phyloP scores from a whole-genome alignment of 1,284 basidiomycete genomes.

The Rhodotorula sp. region DNA sequence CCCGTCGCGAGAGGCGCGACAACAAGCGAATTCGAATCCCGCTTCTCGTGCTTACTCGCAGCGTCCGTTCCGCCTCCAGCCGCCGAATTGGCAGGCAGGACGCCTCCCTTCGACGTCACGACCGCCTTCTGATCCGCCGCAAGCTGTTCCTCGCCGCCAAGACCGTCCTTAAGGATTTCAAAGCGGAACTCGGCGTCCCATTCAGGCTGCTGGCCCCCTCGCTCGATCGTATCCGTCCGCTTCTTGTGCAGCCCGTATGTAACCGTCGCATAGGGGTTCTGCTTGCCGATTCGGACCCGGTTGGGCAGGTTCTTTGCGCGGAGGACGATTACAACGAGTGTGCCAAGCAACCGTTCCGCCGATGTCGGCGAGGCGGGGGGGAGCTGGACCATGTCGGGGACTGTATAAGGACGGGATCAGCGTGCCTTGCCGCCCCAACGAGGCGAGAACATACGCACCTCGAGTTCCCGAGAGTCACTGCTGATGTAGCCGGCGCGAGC shows the following conservation, averaged over 20 bases:
- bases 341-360: conserved; percentile 62
- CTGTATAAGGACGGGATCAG: neutral
- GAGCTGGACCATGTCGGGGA: neutral
- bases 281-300: conserved; percentile 92
- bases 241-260: conserved; percentile 74
- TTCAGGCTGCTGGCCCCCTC: conserved; percentile 94
- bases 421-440: neutral
- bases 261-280: conserved; percentile 90
- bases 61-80: conserved; percentile 8
- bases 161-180: conserved; percentile 71
- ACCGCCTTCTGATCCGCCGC: conserved; percentile 53
- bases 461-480: too few species aligned
- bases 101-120: conserved; percentile 55
- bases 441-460: too few species aligned
- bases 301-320: conserved; percentile 67
- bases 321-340: conserved; percentile 82
- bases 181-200: conserved; percentile 99
- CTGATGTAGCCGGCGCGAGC: too few species aligned
- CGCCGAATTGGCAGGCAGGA: conserved; percentile 42
- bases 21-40: conserved; percentile 53
- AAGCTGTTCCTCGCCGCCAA: conserved; percentile 61
- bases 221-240: conserved; percentile 84
- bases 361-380: conserved; percentile 13
- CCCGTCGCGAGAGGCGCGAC: conserved; percentile 50
- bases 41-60: conserved; percentile 29